Percentiles rank a stretch among this genome's conserved stretches.
phyloP scores from a whole-genome alignment of 495 filamentous ascomycete genomes.

The Penicillium psychrofluorescens region DNA sequence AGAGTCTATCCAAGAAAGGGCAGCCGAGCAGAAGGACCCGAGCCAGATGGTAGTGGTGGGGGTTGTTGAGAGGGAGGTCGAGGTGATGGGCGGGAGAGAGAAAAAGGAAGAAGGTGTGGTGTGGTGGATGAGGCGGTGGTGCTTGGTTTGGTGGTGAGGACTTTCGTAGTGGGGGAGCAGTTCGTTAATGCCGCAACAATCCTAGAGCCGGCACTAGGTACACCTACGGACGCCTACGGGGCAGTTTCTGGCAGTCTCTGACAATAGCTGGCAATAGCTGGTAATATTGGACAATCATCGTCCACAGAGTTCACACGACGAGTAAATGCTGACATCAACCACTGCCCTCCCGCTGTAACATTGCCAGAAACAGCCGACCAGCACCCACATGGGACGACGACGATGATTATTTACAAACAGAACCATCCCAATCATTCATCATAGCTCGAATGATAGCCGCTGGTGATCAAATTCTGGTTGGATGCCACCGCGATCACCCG shows the following conservation, averaged over 20 bases:
- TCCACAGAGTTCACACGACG: background rate
- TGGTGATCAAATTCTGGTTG: too few species aligned
- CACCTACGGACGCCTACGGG: too few species aligned
- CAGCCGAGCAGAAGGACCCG: background rate
- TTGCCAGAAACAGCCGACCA: slow-evolving; percentile 6
- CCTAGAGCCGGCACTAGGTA: too few species aligned
- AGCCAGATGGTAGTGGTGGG: too few species aligned
- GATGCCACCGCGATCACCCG: too few species aligned
- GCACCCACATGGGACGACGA: background rate
- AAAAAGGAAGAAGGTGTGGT: background rate
- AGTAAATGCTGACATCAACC: slow-evolving; percentile 21
- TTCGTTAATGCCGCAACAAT: slow-evolving; percentile 6
- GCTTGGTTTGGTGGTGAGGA: too few species aligned
- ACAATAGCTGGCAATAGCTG: too few species aligned
- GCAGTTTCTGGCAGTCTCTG: too few species aligned
- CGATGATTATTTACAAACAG: background rate
- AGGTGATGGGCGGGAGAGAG: background rate
- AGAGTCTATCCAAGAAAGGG: background rate
- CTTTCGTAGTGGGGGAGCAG: slow-evolving; percentile 3
- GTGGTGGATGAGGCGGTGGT: background rate
- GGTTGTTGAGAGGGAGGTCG: background rate
- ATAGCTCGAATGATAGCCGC: too few species aligned
- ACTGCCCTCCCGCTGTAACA: slow-evolving; percentile 17
- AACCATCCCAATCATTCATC: background rate
- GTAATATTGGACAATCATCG: background rate